Evolutionary conservation across 768 basidiomycete genomes (phyloP).

Genomic region (Termitomyces sp.): DNA sequence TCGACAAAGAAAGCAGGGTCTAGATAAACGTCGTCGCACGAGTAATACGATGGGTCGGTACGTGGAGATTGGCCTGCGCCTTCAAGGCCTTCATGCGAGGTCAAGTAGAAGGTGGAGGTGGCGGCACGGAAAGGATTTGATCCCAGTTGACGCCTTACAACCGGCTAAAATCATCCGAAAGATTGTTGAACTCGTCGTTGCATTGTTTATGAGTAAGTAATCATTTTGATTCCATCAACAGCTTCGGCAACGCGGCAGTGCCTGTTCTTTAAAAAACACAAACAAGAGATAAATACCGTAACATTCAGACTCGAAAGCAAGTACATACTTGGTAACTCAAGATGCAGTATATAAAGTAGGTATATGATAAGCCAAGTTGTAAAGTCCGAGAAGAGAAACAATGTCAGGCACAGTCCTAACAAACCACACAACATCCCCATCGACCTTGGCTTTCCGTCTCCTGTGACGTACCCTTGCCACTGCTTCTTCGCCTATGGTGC

Average conservation of each 20-base stretch:
- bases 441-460: slow-evolving; percentile 45
- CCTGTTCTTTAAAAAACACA: background rate
- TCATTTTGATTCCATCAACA: too few relatives aligned
- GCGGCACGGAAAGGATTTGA: too few relatives aligned
- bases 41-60: too few relatives aligned
- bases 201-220: too few relatives aligned
- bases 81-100: too few relatives aligned
- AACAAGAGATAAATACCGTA: background rate
- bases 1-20: too few relatives aligned
- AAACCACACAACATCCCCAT: slow-evolving; percentile 70
- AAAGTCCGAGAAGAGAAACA: slow-evolving; percentile 16
- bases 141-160: too few relatives aligned
- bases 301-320: slow-evolving; percentile 6
- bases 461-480: slow-evolving; percentile 34
- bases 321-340: slow-evolving; percentile 19
- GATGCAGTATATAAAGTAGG: slow-evolving; percentile 21
- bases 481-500: slow-evolving; percentile 51
- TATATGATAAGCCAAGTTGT: slow-evolving; percentile 17
- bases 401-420: slow-evolving; percentile 26
- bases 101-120: too few relatives aligned
- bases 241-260: background rate
- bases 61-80: too few relatives aligned
- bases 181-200: too few relatives aligned
- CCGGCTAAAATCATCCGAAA: too few relatives aligned
- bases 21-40: too few relatives aligned